Conservation (phyloP, 176 grass and related monocot species). For the Hordeum marinum region DNA sequence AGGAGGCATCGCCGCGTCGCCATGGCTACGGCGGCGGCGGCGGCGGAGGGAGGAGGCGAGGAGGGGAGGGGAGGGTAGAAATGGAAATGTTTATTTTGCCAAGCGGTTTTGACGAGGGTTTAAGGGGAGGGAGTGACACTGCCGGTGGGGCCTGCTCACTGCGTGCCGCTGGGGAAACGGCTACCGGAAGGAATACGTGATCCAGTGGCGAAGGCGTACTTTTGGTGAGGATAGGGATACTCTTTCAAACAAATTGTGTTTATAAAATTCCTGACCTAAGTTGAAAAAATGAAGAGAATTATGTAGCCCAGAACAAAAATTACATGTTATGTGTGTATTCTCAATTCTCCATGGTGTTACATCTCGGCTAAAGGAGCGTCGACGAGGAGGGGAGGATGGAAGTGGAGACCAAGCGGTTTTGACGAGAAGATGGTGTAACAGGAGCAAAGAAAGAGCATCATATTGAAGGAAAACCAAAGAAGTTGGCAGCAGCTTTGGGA, state of each 20-base stretch:
- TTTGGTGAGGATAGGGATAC: fast-evolving
- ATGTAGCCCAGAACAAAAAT: no score
- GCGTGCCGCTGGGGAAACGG: neutral
- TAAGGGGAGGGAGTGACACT: constrained; percentile 20
- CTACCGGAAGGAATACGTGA: fast-evolving
- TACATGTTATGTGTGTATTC: no score
- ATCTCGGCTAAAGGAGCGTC: no score
- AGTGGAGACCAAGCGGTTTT: no score
- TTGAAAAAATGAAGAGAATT: no score
- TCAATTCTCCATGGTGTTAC: no score
- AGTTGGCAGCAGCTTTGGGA: no score
- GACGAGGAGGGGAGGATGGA: no score
- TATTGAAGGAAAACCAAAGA: no score
- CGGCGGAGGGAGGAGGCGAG: neutral
- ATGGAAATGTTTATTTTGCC: constrained; percentile 25
- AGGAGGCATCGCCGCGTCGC: constrained; percentile 74
- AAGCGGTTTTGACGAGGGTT: constrained; percentile 43
- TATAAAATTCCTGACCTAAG: no score
- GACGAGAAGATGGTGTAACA: no score
- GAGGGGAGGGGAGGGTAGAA: constrained; percentile 29
- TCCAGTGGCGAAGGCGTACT: neutral
- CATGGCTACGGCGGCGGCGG: constrained; percentile 49
- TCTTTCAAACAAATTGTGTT: neutral
- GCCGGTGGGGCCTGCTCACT: neutral
- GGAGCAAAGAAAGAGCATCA: no score